A percentile compares a stretch with the other conserved stretches of the same genome.
phyloP scores from a whole-genome alignment of 495 filamentous ascomycete genomes.

The Neurospora tetrasperma region DNA sequence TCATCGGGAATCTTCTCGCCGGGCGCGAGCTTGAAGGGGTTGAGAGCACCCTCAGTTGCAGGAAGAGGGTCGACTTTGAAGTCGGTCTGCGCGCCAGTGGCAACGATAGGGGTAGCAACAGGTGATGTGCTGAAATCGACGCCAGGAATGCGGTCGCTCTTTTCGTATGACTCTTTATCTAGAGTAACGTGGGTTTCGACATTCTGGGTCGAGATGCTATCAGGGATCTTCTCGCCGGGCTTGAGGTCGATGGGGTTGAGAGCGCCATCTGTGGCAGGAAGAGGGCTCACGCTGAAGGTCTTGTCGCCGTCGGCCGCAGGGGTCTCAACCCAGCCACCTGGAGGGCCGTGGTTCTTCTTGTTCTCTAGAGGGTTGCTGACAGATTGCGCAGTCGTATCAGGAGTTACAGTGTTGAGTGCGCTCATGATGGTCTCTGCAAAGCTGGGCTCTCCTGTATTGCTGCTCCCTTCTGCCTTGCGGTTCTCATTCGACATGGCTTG shows the following conservation, averaged over 20 bases:
- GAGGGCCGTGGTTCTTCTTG: slow-evolving; percentile 22
- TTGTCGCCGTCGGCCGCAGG: slow-evolving; percentile 43
- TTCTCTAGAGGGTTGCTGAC: slow-evolving; percentile 59
- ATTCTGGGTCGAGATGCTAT: slow-evolving; percentile 41
- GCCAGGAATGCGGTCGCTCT: slow-evolving; percentile 44
- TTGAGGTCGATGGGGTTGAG: slow-evolving; percentile 67
- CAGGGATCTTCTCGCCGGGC: slow-evolving; percentile 70
- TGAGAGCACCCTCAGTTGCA: slow-evolving; percentile 64
- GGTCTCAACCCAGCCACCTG: slow-evolving; percentile 74
- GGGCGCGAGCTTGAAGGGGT: slow-evolving; percentile 69
- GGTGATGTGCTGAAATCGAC: slow-evolving; percentile 15
- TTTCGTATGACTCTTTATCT: slow-evolving; percentile 71
- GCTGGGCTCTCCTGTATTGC: slow-evolving; percentile 22
- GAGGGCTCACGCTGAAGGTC: slow-evolving; percentile 49
- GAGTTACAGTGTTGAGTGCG: slow-evolving; percentile 42
- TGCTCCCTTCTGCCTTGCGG: not conserved
- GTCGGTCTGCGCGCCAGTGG: slow-evolving; percentile 10
- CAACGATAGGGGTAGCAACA: not conserved
- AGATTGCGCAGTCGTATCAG: slow-evolving; percentile 63
- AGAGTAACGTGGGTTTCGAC: slow-evolving; percentile 50
- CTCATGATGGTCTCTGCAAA: slow-evolving; percentile 48
- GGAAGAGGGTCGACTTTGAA: slow-evolving; percentile 67
- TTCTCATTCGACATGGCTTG: not conserved
- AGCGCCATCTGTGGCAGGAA: slow-evolving; percentile 61
- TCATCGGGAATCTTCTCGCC: slow-evolving; percentile 66